Percentiles rank a stretch among this genome's conserved stretches.
phyloP scores from a whole-genome alignment of 176 grass and related monocot genomes.

The Eragrostis nindensis region DNA sequence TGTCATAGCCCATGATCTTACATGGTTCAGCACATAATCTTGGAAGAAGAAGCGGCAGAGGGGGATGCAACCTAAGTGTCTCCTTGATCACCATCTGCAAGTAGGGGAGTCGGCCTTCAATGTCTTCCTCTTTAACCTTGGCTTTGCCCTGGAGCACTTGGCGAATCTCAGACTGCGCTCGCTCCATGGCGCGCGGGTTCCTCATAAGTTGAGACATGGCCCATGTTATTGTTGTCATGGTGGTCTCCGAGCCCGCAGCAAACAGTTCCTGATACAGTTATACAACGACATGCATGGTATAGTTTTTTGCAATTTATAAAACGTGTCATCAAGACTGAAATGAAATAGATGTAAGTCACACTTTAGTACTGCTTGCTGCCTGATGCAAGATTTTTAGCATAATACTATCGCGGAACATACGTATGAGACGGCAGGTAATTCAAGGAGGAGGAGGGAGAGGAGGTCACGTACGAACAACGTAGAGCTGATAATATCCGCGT shows the following conservation, averaged over 20 bases:
- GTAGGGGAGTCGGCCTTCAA: constrained; percentile 32
- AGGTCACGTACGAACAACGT: constrained; percentile 11
- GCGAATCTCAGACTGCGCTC: constrained; percentile 34
- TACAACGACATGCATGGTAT: no score
- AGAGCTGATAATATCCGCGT: neutral
- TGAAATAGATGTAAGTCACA: no score
- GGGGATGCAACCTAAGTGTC: constrained; percentile 47
- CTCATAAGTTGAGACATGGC: constrained; percentile 52
- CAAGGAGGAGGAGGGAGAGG: no score
- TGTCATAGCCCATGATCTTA: constrained; percentile 47
- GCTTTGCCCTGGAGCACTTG: constrained; percentile 16
- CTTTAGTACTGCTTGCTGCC: no score
- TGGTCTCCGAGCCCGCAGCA: constrained; percentile 41
- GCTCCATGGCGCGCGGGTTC: constrained; percentile 13
- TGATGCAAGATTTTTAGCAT: no score
- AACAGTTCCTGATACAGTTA: constrained; percentile 46
- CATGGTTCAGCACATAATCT: constrained; percentile 19
- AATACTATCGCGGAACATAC: no score
- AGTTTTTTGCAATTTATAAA: no score
- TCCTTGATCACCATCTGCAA: constrained; percentile 53
- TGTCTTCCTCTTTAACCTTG: neutral
- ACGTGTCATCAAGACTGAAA: no score
- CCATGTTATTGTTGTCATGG: constrained; percentile 36
- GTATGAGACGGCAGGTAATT: no score
- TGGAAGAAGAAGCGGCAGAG: constrained; percentile 40